A percentile compares a stretch with the other conserved stretches of the same genome.
These are phyloP conservation scores for Entamoeba dispar DNA, from an alignment of 208 protist species.

Conservation along the genomic window DNA sequence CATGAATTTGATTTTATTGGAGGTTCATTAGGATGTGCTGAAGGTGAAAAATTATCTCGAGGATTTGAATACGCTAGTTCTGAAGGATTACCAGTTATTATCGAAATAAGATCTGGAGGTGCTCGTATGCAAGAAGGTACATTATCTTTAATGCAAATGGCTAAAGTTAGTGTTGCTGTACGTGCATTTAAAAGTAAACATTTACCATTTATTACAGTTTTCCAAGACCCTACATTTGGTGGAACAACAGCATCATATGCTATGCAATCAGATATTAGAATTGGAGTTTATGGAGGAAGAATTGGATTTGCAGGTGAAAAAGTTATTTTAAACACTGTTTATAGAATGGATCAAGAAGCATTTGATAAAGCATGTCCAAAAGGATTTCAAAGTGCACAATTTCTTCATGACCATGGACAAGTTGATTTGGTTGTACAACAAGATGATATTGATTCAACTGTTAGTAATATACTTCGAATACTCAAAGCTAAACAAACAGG, in stretches of 20 bases:
- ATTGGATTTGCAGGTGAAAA: slow-evolving; percentile 31
- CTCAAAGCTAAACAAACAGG: background rate
- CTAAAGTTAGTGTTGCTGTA: slow-evolving; percentile 35
- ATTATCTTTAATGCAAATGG: slow-evolving; percentile 36
- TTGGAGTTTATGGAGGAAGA: slow-evolving; percentile 23
- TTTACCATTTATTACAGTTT: slow-evolving; percentile 28
- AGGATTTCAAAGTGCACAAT: slow-evolving; percentile 32
- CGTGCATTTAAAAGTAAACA: background rate
- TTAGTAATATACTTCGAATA: background rate
- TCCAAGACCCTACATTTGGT: slow-evolving; percentile 36
- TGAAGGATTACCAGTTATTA: slow-evolving; percentile 23
- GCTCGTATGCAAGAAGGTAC: slow-evolving; percentile 40
- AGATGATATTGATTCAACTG: background rate
- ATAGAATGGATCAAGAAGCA: slow-evolving; percentile 23
- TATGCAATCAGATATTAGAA: slow-evolving; percentile 34
- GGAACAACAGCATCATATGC: slow-evolving; percentile 32
- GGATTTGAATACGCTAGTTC: slow-evolving; percentile 29
- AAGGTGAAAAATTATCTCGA: slow-evolving; percentile 28
- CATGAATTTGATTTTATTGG: background rate
- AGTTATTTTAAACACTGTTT: slow-evolving; percentile 38
- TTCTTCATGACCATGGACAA: slow-evolving; percentile 32
- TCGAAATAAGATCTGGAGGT: slow-evolving; percentile 26
- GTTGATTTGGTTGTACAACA: slow-evolving; percentile 24
- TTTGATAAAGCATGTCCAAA: slow-evolving; percentile 32
- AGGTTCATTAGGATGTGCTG: slow-evolving; percentile 29